Conservation (phyloP, 768 basidiomycete species). For the Leccinum subgranulosum region DNA sequence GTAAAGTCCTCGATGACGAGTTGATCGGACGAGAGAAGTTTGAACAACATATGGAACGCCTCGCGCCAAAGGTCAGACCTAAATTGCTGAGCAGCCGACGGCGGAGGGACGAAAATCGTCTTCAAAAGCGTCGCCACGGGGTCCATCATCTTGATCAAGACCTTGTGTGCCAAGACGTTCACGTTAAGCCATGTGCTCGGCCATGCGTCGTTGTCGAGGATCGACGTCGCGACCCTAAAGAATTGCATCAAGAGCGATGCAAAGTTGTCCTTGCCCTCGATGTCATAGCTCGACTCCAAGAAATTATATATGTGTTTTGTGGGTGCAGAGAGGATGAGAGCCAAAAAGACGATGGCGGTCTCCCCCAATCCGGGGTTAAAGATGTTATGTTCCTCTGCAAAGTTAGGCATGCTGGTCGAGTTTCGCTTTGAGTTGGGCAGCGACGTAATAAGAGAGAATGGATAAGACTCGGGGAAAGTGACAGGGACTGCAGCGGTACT, state of each 20-base stretch:
- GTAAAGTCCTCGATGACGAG: conserved; percentile 93
- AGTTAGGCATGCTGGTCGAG: conserved; percentile 37
- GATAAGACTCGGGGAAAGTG: conserved; percentile 92
- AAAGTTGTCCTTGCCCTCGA: conserved; percentile 85
- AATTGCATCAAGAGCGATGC: conserved; percentile 67
- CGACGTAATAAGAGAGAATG: conserved; percentile 76
- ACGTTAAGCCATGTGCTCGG: conserved; percentile 90
- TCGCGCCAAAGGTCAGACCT: conserved; percentile 78
- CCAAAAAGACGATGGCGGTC: conserved; percentile 79
- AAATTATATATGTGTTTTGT: conserved; percentile 74
- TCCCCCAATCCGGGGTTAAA: conserved; percentile 84
- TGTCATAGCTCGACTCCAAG: conserved; percentile 76
- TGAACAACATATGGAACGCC: conserved; percentile 77
- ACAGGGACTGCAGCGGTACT: conserved; percentile 61
- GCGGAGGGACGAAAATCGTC: conserved; percentile 73
- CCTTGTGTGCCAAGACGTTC: conserved; percentile 83
- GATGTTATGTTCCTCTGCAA: conserved; percentile 45
- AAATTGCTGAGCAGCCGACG: conserved; percentile 62
- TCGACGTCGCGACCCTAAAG: conserved; percentile 78
- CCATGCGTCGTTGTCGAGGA: conserved; percentile 85
- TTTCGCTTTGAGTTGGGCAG: conserved; percentile 54
- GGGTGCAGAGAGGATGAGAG: conserved; percentile 77
- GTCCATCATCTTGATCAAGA: conserved; percentile 85
- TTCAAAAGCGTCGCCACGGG: conserved; percentile 75
- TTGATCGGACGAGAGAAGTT: conserved; percentile 84